These are phyloP conservation scores for Grosmannia penicillata DNA, from an alignment of 2,329 filamentous ascomycete genomes.

Conservation along the genomic window DNA sequence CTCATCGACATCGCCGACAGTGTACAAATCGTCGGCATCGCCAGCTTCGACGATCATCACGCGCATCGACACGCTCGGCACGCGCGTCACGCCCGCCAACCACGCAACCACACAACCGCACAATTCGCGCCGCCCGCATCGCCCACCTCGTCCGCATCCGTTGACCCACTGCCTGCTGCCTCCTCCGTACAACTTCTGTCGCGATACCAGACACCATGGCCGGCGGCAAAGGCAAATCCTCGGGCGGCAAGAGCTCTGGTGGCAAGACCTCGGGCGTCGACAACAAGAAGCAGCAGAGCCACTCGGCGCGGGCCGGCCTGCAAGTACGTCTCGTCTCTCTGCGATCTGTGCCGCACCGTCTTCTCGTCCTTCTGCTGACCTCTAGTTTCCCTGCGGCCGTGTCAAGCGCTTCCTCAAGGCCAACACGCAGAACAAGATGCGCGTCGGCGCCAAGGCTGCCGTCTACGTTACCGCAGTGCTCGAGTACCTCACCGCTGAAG, in stretches of 20 bases:
- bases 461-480: constrained; percentile 97
- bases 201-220: constrained; percentile 39
- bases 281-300: constrained; percentile 81
- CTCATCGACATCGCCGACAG: too few relatives aligned
- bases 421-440: constrained; percentile 99
- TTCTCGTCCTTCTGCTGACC: constrained; percentile 13
- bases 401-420: constrained; percentile 99
- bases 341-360: background rate
- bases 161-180: too few relatives aligned
- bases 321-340: too few relatives aligned
- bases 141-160: too few relatives aligned
- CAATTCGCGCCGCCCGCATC: too few relatives aligned
- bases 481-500: constrained; percentile 95
- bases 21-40: too few relatives aligned
- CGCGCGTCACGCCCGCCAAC: too few relatives aligned
- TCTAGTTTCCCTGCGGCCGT: constrained; percentile 99
- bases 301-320: constrained; percentile 86
- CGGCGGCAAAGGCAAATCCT: constrained; percentile 88
- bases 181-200: background rate
- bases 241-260: constrained; percentile 75
- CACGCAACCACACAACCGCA: too few relatives aligned
- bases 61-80: too few relatives aligned
- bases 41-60: too few relatives aligned
- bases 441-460: constrained; percentile 94
- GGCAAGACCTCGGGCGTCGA: constrained; percentile 57